A percentile compares a stretch with the other conserved stretches of the same genome.
Evolutionary conservation across 202 grass and related monocot species (phyloP).

Genomic region (Setaria viridis): DNA sequence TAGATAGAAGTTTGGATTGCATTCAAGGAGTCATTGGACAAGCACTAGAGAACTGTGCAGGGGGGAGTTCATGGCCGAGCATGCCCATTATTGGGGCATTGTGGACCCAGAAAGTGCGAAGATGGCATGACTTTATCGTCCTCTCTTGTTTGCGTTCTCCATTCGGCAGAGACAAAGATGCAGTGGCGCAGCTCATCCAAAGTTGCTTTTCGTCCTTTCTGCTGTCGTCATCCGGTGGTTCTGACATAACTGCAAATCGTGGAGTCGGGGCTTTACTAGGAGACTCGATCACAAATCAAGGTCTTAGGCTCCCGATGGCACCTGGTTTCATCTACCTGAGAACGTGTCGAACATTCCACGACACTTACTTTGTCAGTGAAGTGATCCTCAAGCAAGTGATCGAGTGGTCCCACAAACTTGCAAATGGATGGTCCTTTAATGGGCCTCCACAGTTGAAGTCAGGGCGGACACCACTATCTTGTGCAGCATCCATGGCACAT

Average conservation of each 20-base stretch:
- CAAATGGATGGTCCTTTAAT: constrained; percentile 67
- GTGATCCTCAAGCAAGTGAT: constrained; percentile 88
- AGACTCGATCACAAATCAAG: constrained; percentile 68
- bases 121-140: constrained; percentile 92
- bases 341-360: constrained; percentile 83
- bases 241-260: constrained; percentile 59
- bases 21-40: constrained; percentile 73
- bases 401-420: constrained; percentile 76
- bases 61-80: constrained; percentile 85
- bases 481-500: constrained; percentile 65
- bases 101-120: constrained; percentile 92
- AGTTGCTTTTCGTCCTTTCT: constrained; percentile 95
- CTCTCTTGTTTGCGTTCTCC: constrained; percentile 87
- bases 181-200: constrained; percentile 74
- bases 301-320: constrained; percentile 60
- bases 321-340: constrained; percentile 92
- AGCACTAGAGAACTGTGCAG: constrained; percentile 91
- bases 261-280: constrained; percentile 84
- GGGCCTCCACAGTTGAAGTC: constrained; percentile 71
- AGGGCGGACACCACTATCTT: constrained; percentile 60
- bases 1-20: constrained; percentile 84
- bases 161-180: constrained; percentile 85
- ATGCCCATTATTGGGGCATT: constrained; percentile 96
- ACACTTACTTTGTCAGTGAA: constrained; percentile 82
- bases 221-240: constrained; percentile 47